Conservation (phyloP, 345 rosid species). For the Brassica cretica region DNA sequence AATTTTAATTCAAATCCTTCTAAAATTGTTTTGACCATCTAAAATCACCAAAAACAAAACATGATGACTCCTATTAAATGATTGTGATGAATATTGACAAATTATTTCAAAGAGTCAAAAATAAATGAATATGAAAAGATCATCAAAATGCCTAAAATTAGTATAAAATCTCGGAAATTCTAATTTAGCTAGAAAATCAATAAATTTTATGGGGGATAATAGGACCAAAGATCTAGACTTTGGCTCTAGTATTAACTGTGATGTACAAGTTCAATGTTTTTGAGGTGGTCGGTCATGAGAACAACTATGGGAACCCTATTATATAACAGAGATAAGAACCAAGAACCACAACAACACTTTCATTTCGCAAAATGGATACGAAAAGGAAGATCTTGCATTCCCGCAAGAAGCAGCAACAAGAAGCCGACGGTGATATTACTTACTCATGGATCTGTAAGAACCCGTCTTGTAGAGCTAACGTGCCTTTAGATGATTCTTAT, state of each 20-base stretch:
- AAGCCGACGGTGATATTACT: constrained; percentile 38
- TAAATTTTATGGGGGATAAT: not conserved
- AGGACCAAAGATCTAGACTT: not conserved
- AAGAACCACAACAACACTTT: constrained; percentile 4
- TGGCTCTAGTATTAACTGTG: not conserved
- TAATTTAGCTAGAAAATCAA: not conserved
- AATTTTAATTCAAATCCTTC: not conserved
- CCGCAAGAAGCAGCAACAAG: constrained; percentile 32
- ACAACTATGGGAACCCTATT: not conserved
- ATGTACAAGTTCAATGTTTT: not conserved
- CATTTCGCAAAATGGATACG: constrained; percentile 38
- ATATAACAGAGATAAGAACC: constrained; percentile 6
- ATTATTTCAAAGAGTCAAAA: not conserved
- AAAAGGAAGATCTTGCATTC: constrained; percentile 69
- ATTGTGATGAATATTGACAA: not conserved
- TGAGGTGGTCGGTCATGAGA: not conserved
- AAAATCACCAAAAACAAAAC: not conserved
- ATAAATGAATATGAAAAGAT: not conserved
- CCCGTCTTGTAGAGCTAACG: constrained; percentile 40
- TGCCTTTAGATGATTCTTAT: constrained; percentile 69
- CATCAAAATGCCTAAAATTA: not conserved
- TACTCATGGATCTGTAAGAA: constrained; percentile 60
- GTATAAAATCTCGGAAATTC: not conserved
- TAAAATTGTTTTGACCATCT: not conserved
- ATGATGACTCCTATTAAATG: not conserved